Evolutionary conservation across 1,284 basidiomycete species (phyloP), one percentile per base, ranked within the genome.

Genomic region (Moesziomyces globuligerus): DNA sequence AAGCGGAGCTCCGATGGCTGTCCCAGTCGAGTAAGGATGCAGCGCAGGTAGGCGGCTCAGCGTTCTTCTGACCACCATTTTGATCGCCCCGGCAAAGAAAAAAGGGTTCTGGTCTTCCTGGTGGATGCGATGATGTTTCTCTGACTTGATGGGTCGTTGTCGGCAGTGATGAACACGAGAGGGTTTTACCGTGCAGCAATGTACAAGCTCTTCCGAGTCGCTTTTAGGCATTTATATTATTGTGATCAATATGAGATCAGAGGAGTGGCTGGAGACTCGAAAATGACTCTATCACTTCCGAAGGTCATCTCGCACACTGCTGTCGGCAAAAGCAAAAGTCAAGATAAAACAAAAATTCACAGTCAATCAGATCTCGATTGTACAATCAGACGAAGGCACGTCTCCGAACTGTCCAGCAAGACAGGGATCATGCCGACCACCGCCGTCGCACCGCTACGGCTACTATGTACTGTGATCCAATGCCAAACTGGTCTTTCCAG

Each of bases 11-110:
- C 32, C 32, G 32, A 13, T 34, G 10, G 32, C 32, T 34, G 32
- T 17, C 15, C 32, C 32, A 34, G 32, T 34, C 7, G 52, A 48
- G 34, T 55, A 55, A 7, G 52, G 52, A 29, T 55, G 52, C 21
- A 55, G 45, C 17, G 39, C 24, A 28, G 52, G 45, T 26, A 55
- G 52, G 17, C 52, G 52, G 52, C 52, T 55, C 23, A 43, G 21
- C 28, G 24, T 21, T 17, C 23, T 42, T 15, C 32, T 11, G 10
- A 46, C 45, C 11, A 37, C 15, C 51, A 39, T 39, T 23, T 21
- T n/a, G 32, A 17, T 34, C 17, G 10, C 32, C 32, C 17, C 10
- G 32, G 32, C 32, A 17, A 34, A 17, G 15, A 34, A 34, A 7
- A 34, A 34, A 17, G 32, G 15, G 13, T 34, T n/a, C 15, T 7